Base-by-base conservation (phyloP, 2,329 filamentous ascomycete species). In the Apiospora saccharicola region DNA sequence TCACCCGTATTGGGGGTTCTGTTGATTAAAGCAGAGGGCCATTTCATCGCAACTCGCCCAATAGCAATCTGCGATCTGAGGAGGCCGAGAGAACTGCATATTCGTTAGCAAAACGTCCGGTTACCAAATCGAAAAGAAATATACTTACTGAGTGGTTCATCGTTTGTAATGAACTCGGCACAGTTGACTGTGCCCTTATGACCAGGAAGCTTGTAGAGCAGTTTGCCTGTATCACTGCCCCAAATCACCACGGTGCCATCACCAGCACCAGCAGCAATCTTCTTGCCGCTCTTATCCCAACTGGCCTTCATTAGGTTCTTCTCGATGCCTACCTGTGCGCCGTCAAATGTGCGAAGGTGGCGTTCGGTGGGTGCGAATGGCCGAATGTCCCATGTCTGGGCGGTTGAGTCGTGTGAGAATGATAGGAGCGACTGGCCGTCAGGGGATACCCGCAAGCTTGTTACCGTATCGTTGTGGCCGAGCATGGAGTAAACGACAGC, bases 171-270 rank as follows among this genome's bases (percentile, higher is more conserved):
- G 80, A 99, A 97, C 77, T 97, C 93, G 71, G 96, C 96, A 81
- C 96, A 95, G 81, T 98, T 99, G 70, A 98, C 96, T 0, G 94
- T 94, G 46, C 96, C 96, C 83, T 95, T 96, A 82, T 99, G 96
- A 0, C 96, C 96, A 0, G 96, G 96, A 70, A 99, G 87, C 84
- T 98, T 98, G 84, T 98, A 97, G 75, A 97, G 82, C 77, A 99
- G 86, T 85, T 97, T 98, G 72, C 94, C 95, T n/a, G 90, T 93
- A 80, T 94, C 91, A 71, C 87, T 91, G 69, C 96, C 95, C 96
- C 96, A 99, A 13, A 98, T 91, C 19, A 97, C 92, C 24, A 95
- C 95, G 10, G 92, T 97, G 37, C 95, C 93, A 79, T 99, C 96
- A 19, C 95, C 96, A 70, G 95, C 94, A 16, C 96, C 95, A 1